phyloP scores from a whole-genome alignment of 2,329 filamentous ascomycete genomes.

The Microthyrium microscopicum region DNA sequence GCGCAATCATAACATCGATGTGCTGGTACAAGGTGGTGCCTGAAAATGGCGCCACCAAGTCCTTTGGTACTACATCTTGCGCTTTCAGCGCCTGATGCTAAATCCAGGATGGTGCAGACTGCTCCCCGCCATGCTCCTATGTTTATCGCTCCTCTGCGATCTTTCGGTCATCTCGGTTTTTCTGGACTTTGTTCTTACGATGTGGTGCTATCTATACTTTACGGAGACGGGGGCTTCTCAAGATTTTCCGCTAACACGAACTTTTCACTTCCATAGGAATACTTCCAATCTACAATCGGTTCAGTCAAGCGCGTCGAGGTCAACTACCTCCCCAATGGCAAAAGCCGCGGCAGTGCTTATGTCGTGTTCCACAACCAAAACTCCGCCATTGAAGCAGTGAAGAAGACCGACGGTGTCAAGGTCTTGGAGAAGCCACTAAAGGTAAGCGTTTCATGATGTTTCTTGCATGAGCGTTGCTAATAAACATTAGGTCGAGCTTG shows the following conservation, averaged over 20 bases:
- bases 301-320: constrained; percentile 82
- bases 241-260: constrained; percentile 46
- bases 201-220: constrained; percentile 11
- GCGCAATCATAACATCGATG: neutral
- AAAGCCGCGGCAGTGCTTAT: constrained; percentile 82
- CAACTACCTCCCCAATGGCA: constrained; percentile 81
- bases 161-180: neutral
- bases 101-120: neutral
- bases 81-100: constrained; percentile 1
- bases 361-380: constrained; percentile 71
- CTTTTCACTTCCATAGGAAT: constrained; percentile 61
- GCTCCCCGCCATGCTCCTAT: neutral
- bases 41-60: constrained; percentile 2
- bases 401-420: constrained; percentile 70
- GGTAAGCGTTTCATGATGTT: constrained; percentile 33
- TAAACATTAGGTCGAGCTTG: constrained; percentile 59
- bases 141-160: neutral
- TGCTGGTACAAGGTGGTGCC: neutral
- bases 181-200: neutral
- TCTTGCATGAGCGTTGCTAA: neutral
- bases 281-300: constrained; percentile 76
- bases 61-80: constrained; percentile 6
- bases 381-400: constrained; percentile 69
- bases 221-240: constrained; percentile 12
- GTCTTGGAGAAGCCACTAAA: constrained; percentile 86